Evolutionary conservation across 352 stramenopile species (phyloP), one percentile per base, ranked within the genome.

Genomic region (Phytophthora hybrid): DNA sequence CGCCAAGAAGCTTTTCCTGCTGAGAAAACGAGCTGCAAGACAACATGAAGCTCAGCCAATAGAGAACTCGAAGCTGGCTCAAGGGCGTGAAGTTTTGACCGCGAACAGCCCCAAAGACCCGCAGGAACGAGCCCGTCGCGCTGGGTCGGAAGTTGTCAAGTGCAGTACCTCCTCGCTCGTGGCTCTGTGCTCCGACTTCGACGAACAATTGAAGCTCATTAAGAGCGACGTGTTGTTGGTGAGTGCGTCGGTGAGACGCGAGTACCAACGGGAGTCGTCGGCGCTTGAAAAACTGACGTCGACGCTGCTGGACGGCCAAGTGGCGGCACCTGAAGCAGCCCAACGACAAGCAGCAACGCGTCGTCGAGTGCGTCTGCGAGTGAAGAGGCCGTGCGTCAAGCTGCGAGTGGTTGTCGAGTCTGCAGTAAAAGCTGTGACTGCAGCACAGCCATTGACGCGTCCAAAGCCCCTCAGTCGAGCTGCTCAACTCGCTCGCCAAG

Each of bases 1-100:
- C 18, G 69, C 76, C 13, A 83, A 80, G 60, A 75, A 68, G 63
- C 58, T 76, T 51, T 83, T 73, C 23, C 53, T 75, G 13, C 53
- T 32, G 37, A 53, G 73, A 4, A 59, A 73, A 29, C 34, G 41
- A 11, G 19, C 37, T 23, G 4, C 16, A 54, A 56, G 16, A n/a
- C 46, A 5, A 10, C 54, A 29, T 5, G 60, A 55, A 64, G 39
- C 9, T 23, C 26, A 23, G 31, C 14, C 5, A 46, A 60, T 23
- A 59, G 41, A 1, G 31, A 19, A 31, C 47, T 57, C n/a, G 49
- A 59, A 16, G 2, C 1, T 49, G 5, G 52, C 21, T 46, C 57
- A 19, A 64, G 13, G 16, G 37, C 16, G 26, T 26, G 21, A 64
- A 59, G n/a, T 8, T 55, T 46, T 26, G 4, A 64, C 7, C 7